These are phyloP conservation scores for Ambrosiella xylebori DNA, from an alignment of 2,329 filamentous ascomycete species.

Conservation along the genomic window DNA sequence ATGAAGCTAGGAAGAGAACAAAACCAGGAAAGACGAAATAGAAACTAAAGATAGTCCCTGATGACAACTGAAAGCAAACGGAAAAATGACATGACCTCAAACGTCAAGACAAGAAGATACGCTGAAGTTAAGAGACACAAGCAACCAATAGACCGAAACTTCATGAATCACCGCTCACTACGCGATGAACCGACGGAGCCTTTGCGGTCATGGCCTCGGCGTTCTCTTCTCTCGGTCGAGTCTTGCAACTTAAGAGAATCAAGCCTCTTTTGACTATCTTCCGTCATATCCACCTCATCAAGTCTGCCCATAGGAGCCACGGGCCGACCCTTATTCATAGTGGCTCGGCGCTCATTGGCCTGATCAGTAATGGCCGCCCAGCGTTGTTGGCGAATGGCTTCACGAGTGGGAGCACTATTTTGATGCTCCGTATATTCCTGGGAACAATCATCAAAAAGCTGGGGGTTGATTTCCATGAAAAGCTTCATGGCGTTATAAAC, in stretches of 20 bases:
- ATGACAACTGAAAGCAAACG: not conserved
- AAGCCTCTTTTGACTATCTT: conserved; percentile 72
- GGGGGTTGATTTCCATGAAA: conserved; percentile 99
- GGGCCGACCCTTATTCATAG: conserved; percentile 20
- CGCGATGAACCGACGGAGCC: conserved; percentile 37
- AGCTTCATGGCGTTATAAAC: conserved; percentile 99
- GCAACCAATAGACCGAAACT: conserved; percentile 9
- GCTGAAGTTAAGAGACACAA: conserved; percentile 8
- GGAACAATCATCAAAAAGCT: conserved; percentile 95
- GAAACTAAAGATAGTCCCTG: conserved; percentile 11
- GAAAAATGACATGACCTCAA: conserved; percentile 9
- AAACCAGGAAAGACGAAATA: conserved; percentile 5
- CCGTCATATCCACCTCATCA: conserved; percentile 66
- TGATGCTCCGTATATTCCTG: conserved; percentile 96
- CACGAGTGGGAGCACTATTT: conserved; percentile 72
- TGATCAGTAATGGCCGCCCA: conserved; percentile 78
- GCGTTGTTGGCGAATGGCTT: conserved; percentile 65
- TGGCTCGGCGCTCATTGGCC: conserved; percentile 49
- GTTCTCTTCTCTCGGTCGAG: conserved; percentile 36
- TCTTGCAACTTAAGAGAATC: conserved; percentile 86
- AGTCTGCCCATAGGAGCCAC: conserved; percentile 32
- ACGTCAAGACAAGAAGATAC: conserved; percentile 3
- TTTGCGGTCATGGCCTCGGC: conserved; percentile 41
- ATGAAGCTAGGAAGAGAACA: conserved; percentile 1
- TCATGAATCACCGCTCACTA: conserved; percentile 29